Evolutionary conservation across 129 eudicot species (phyloP).

Genomic region (Oenanthe sinensis): DNA sequence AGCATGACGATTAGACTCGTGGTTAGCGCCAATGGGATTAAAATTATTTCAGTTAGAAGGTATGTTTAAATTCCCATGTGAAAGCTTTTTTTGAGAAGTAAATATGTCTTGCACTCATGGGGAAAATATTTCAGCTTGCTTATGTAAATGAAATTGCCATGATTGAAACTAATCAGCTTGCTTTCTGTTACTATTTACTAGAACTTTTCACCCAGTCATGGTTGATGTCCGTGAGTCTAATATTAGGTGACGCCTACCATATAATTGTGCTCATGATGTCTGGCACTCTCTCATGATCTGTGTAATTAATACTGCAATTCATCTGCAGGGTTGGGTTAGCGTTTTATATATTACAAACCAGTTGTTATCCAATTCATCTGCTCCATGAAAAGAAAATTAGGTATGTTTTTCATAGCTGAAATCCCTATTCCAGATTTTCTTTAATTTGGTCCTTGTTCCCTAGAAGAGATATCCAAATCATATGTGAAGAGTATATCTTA

Average conservation of each 20-base stretch:
- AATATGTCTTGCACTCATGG: too few relatives aligned
- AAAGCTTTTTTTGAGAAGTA: background rate
- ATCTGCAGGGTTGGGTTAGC: background rate
- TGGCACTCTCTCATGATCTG: background rate
- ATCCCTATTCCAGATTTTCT: background rate
- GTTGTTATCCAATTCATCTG: background rate
- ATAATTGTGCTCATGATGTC: background rate
- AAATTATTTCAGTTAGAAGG: slow-evolving; percentile 77
- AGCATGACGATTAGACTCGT: slow-evolving; percentile 94
- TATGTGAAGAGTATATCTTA: background rate
- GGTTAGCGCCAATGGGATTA: slow-evolving; percentile 85
- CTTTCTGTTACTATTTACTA: background rate
- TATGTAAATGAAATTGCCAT: background rate
- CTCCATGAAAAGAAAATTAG: background rate
- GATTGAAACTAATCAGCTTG: background rate
- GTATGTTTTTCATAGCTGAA: background rate
- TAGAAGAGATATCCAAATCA: background rate
- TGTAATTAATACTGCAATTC: background rate
- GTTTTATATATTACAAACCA: background rate
- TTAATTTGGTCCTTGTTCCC: background rate
- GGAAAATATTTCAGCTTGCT: background rate
- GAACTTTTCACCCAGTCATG: background rate
- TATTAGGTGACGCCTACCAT: background rate
- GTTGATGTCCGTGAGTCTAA: background rate
- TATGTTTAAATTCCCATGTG: slow-evolving; percentile 29